Evolutionary conservation across 495 filamentous ascomycete genomes (phyloP).

Genomic region (Podospora pseudocomata): DNA sequence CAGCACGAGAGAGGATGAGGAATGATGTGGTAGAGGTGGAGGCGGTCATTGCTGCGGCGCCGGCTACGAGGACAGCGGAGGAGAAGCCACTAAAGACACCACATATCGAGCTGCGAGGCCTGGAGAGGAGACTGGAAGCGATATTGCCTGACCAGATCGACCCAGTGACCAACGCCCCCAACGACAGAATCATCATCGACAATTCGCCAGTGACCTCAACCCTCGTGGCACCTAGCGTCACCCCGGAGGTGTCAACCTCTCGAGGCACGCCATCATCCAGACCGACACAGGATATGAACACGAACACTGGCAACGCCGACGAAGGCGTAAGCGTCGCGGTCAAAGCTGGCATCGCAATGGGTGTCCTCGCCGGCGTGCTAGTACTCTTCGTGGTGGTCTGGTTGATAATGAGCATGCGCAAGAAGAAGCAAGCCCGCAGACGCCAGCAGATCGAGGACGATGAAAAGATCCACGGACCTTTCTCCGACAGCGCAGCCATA

Average conservation of each 20-base stretch:
- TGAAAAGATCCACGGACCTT: constrained; percentile 49
- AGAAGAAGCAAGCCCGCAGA: constrained; percentile 40
- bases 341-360: constrained; percentile 82
- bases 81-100: not conserved
- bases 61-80: not conserved
- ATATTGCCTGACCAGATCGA: not conserved
- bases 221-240: not conserved
- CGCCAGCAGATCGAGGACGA: constrained; percentile 56
- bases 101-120: not conserved
- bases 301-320: constrained; percentile 32
- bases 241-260: not conserved
- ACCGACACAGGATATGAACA: constrained; percentile 20
- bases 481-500: constrained; percentile 40
- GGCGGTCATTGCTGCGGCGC: not conserved
- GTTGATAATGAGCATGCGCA: constrained; percentile 64
- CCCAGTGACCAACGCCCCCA: not conserved
- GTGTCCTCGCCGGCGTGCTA: constrained; percentile 62
- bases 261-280: not conserved
- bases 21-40: constrained; percentile 2
- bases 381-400: constrained; percentile 60
- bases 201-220: not conserved
- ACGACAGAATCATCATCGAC: not conserved
- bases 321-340: constrained; percentile 55
- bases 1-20: not conserved
- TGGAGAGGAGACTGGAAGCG: constrained; percentile 1